Conservation (phyloP, 768 basidiomycete genomes). For the Leccinum pellstonianum region DNA sequence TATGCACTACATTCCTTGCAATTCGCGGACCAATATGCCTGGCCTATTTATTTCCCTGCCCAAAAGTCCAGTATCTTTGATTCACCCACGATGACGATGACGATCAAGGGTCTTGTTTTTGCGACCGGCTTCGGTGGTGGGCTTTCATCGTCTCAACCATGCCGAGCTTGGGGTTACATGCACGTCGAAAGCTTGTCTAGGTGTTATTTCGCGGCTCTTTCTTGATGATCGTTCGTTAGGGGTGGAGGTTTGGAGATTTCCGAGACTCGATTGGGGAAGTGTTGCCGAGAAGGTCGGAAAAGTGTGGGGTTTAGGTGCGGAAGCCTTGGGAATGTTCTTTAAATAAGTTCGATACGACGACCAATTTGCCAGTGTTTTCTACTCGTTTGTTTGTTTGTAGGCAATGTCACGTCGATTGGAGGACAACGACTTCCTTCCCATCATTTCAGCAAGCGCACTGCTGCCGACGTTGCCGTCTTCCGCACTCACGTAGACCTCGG, state of each 20-base stretch:
- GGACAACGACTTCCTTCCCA: too few species aligned
- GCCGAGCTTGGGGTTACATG: not conserved
- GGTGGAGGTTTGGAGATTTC: not conserved
- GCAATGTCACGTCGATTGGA: too few species aligned
- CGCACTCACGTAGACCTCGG: too few species aligned
- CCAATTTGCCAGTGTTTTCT: too few species aligned
- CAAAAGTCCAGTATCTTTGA: slow-evolving; percentile 37
- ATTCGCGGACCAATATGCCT: slow-evolving; percentile 20
- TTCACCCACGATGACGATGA: slow-evolving; percentile 29
- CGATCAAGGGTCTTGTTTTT: slow-evolving; percentile 52
- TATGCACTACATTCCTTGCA: not conserved
- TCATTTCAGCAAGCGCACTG: too few species aligned
- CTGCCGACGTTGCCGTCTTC: too few species aligned
- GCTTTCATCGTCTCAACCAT: not conserved
- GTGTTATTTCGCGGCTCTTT: slow-evolving; percentile 45
- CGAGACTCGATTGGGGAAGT: not conserved
- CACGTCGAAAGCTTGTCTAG: slow-evolving; percentile 19
- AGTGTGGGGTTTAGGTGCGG: not conserved
- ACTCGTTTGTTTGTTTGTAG: too few species aligned
- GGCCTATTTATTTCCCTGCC: slow-evolving; percentile 52
- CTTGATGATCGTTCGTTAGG: not conserved
- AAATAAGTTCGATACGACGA: too few species aligned
- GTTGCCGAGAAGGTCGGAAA: not conserved
- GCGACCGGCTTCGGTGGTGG: slow-evolving; percentile 54
- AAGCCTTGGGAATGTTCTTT: not conserved